phyloP scores from a whole-genome alignment of 805 yeast genomes.

The Vanderwaltozyma yarrowii region DNA sequence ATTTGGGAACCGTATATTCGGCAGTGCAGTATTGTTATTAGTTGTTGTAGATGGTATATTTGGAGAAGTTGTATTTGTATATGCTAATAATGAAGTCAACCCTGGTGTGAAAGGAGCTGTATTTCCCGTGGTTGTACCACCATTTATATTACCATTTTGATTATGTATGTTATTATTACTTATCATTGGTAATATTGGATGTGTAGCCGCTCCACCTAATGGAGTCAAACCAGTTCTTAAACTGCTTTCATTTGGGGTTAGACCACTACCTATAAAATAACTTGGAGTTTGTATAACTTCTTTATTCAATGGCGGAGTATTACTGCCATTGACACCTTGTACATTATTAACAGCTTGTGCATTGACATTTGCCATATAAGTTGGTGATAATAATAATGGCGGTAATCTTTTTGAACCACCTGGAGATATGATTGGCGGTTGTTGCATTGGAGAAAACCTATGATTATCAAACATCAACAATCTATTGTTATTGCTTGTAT shows the following conservation, averaged over 20 bases:
- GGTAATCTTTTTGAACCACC: slow-evolving; percentile 49
- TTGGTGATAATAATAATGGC: slow-evolving; percentile 23
- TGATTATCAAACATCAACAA: neutral
- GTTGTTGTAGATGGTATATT: neutral
- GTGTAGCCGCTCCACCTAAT: neutral
- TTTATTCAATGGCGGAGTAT: neutral
- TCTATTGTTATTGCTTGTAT: neutral
- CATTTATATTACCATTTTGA: no score
- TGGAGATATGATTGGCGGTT: slow-evolving; percentile 43
- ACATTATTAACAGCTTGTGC: no score
- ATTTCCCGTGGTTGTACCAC: neutral
- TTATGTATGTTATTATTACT: neutral
- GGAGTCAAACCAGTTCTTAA: slow-evolving; percentile 31
- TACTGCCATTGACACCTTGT: neutral
- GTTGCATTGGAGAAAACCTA: neutral
- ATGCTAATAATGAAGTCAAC: slow-evolving; percentile 2
- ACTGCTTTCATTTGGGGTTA: slow-evolving; percentile 69
- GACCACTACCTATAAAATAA: slow-evolving; percentile 34
- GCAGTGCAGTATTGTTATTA: neutral
- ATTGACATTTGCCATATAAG: neutral
- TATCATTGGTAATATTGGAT: slow-evolving; percentile 2
- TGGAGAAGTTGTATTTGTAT: neutral
- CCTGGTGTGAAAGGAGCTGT: slow-evolving; percentile 2
- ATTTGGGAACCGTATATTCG: no score
- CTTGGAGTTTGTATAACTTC: neutral